Evolutionary conservation across 140 eudicot genomes (phyloP).

Genomic region (Bidens hawaiensis): DNA sequence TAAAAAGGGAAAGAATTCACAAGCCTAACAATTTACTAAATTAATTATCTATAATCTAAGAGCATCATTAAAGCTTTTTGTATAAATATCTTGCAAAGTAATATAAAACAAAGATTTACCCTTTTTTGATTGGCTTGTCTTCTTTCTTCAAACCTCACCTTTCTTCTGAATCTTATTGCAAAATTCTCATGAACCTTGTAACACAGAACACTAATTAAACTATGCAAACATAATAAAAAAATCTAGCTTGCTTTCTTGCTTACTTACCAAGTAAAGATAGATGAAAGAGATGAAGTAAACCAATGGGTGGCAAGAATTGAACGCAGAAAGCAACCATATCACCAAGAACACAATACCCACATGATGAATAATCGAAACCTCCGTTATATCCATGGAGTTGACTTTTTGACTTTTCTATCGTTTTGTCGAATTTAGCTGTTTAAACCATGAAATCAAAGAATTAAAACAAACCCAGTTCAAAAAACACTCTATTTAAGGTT

Average conservation of each 20-base stretch:
- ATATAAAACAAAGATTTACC: constrained; percentile 31
- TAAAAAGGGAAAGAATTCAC: neutral
- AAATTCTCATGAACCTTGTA: constrained; percentile 71
- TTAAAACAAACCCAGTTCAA: constrained; percentile 10
- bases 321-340: constrained; percentile 66
- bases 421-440: neutral
- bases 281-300: constrained; percentile 59
- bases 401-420: constrained; percentile 5
- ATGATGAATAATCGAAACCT: constrained; percentile 78
- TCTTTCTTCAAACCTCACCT: constrained; percentile 68
- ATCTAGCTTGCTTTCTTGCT: too few species aligned
- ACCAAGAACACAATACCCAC: constrained; percentile 64
- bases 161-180: constrained; percentile 57
- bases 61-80: neutral
- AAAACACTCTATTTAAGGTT: neutral
- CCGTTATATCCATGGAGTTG: constrained; percentile 53
- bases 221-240: neutral
- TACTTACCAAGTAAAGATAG: constrained; percentile 69
- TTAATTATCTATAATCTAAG: neutral
- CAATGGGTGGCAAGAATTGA: constrained; percentile 49
- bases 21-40: neutral
- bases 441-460: constrained; percentile 2
- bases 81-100: neutral
- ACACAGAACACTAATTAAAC: neutral
- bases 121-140: constrained; percentile 64